Percentiles rank a stretch among this genome's conserved stretches.
Evolutionary conservation across 2,329 filamentous ascomycete genomes (phyloP).

Genomic region (Trichoderma oligosporum): DNA sequence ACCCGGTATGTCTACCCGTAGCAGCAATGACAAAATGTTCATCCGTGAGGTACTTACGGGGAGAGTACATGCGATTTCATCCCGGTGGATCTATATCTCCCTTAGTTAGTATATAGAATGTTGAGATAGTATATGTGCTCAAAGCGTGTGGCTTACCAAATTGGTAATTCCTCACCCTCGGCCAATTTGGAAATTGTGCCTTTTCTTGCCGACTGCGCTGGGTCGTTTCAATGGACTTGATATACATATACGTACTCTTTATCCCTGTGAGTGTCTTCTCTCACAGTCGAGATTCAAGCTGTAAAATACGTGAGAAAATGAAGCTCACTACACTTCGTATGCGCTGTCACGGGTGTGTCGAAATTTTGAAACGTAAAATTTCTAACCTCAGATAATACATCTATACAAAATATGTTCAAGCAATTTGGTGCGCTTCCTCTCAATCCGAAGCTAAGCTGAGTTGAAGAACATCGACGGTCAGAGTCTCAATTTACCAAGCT

Average conservation of each 20-base stretch:
- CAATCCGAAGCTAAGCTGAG: too few species aligned
- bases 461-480: too few species aligned
- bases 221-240: neutral
- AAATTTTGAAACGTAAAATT: too few species aligned
- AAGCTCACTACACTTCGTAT: too few species aligned
- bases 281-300: neutral
- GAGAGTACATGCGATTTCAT: neutral
- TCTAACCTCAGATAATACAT: too few species aligned
- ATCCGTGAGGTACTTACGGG: conserved; percentile 3
- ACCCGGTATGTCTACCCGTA: neutral
- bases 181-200: conserved; percentile 2
- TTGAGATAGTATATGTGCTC: neutral
- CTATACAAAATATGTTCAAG: too few species aligned
- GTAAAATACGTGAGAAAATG: too few species aligned
- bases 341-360: too few species aligned
- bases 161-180: neutral
- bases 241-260: too few species aligned
- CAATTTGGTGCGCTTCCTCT: too few species aligned
- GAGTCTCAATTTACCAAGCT: too few species aligned
- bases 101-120: neutral
- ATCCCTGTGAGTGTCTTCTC: neutral
- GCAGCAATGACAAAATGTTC: conserved; percentile 3
- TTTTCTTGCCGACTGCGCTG: neutral
- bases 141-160: neutral
- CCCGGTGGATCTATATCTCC: neutral